Conservation (phyloP, 352 stramenopile genomes). For the Plasmopara viticola region DNA sequence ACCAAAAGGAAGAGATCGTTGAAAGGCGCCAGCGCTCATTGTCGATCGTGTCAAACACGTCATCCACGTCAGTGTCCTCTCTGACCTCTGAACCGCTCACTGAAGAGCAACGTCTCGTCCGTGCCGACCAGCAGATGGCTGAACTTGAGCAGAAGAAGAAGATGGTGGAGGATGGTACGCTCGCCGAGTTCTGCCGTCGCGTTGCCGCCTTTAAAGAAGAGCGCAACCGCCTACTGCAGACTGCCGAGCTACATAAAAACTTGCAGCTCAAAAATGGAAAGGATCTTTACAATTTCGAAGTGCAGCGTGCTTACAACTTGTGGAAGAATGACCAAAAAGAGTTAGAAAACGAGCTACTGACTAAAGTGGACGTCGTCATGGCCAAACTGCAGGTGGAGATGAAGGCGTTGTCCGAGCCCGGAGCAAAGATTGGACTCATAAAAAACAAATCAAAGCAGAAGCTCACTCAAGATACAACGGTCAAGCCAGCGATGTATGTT, state of each 20-base stretch:
- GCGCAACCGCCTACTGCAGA: conserved; percentile 63
- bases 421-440: conserved; percentile 11
- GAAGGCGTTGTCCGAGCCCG: conserved; percentile 25
- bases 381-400: conserved; percentile 46
- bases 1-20: conserved; percentile 13
- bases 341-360: conserved; percentile 50
- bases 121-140: conserved; percentile 49
- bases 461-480: neutral
- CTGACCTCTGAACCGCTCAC: conserved; percentile 37
- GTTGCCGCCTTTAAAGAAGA: conserved; percentile 81
- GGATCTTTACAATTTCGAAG: conserved; percentile 72
- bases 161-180: conserved; percentile 78
- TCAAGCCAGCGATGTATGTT: conserved; percentile 9
- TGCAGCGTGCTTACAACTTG: conserved; percentile 62
- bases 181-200: conserved; percentile 76
- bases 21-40: conserved; percentile 43
- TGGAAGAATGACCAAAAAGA: conserved; percentile 53
- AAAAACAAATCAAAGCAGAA: conserved; percentile 11
- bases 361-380: conserved; percentile 39
- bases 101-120: conserved; percentile 28
- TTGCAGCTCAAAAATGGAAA: conserved; percentile 80
- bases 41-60: conserved; percentile 62
- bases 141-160: conserved; percentile 80
- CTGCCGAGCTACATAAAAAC: conserved; percentile 73
- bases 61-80: conserved; percentile 43